Conservation (phyloP, 495 filamentous ascomycete genomes). For the Annulohypoxylon maeteangense region DNA sequence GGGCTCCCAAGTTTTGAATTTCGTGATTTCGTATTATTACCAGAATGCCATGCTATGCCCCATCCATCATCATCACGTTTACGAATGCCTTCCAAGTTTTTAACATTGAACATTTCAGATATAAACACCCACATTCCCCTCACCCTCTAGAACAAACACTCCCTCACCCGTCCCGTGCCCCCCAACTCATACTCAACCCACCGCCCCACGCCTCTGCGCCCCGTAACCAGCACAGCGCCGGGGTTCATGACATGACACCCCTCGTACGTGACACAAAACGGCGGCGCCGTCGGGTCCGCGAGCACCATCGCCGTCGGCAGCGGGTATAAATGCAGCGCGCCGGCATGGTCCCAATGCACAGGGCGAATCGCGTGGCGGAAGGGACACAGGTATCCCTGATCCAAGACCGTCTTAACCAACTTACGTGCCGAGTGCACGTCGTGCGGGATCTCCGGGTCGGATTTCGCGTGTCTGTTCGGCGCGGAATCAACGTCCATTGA, state of each 20-base stretch:
- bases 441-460: slow-evolving; percentile 51
- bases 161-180: slow-evolving; percentile 58
- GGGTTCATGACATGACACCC: slow-evolving; percentile 98
- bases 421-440: slow-evolving; percentile 75
- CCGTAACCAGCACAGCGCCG: slow-evolving; percentile 73
- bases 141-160: slow-evolving; percentile 54
- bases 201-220: slow-evolving; percentile 69
- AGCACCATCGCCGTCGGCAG: slow-evolving; percentile 85
- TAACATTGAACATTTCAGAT: not conserved
- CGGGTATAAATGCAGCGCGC: slow-evolving; percentile 81
- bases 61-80: slow-evolving; percentile 3
- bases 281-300: slow-evolving; percentile 78
- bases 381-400: slow-evolving; percentile 87
- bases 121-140: not conserved
- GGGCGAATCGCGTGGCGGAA: slow-evolving; percentile 82
- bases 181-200: slow-evolving; percentile 89
- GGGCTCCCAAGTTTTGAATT: not conserved
- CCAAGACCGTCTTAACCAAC: slow-evolving; percentile 90
- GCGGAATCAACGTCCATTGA: slow-evolving; percentile 61
- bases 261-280: slow-evolving; percentile 90
- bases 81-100: not conserved
- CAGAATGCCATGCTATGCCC: slow-evolving; percentile 23
- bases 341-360: slow-evolving; percentile 85
- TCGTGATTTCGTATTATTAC: slow-evolving; percentile 16
- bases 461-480: slow-evolving; percentile 25